A percentile compares a stretch with the other conserved stretches of the same genome.
Evolutionary conservation across 2,329 filamentous ascomycete species (phyloP).

Genomic region (Aspergillus puulaauensis): DNA sequence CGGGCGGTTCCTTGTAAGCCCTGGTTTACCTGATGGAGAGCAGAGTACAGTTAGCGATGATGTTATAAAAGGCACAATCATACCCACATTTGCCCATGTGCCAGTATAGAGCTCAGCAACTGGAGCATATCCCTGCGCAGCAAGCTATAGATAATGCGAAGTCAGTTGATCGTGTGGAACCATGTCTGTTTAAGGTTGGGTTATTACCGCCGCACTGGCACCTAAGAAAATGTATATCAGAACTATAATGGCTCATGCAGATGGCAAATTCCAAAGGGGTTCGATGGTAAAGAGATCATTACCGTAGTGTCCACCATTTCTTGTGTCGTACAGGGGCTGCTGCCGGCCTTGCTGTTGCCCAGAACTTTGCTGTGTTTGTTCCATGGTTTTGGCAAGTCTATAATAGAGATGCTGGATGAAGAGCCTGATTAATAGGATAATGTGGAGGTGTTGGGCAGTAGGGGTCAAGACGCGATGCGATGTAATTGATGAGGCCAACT

Average conservation of each 20-base stretch:
- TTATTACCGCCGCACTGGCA: slow-evolving; percentile 66
- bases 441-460: neutral
- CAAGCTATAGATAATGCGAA: slow-evolving; percentile 59
- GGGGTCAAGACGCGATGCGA: neutral
- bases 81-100: slow-evolving; percentile 86
- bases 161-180: slow-evolving; percentile 13
- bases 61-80: neutral
- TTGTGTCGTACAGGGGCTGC: slow-evolving; percentile 69
- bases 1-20: slow-evolving; percentile 89
- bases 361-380: slow-evolving; percentile 54
- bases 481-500: neutral
- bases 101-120: slow-evolving; percentile 87
- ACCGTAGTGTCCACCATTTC: slow-evolving; percentile 78
- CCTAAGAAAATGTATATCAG: slow-evolving; percentile 44
- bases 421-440: neutral
- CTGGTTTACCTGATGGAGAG: slow-evolving; percentile 75
- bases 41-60: neutral
- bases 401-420: neutral
- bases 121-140: slow-evolving; percentile 83
- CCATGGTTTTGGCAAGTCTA: slow-evolving; percentile 44
- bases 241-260: neutral
- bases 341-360: slow-evolving; percentile 61
- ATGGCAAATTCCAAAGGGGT: neutral
- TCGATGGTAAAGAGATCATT: slow-evolving; percentile 26
- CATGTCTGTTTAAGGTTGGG: neutral